Evolutionary conservation across 148 eudicot genomes (phyloP).

Genomic region (Camellia granthamiana): DNA sequence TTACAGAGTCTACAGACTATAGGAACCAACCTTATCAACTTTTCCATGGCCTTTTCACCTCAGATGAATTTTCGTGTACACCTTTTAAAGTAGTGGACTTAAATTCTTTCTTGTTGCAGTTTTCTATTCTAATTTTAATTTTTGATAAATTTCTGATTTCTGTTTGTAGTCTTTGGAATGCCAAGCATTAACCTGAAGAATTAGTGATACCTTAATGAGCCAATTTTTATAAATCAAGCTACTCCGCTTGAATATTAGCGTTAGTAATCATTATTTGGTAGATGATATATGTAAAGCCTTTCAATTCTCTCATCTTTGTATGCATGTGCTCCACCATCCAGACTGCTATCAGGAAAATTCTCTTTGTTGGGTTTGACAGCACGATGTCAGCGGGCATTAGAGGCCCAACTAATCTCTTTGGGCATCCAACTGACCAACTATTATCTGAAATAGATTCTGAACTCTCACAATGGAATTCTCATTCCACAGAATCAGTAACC

Average conservation of each 20-base stretch:
- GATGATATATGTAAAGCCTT: not conserved
- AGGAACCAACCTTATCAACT: not conserved
- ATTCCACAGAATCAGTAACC: conserved; percentile 49
- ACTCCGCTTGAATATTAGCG: not conserved
- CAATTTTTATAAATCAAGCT: not conserved
- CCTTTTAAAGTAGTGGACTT: not conserved
- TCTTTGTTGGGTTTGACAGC: conserved; percentile 85
- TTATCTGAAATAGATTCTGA: conserved; percentile 63
- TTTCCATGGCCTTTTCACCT: not conserved
- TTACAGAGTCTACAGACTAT: not conserved
- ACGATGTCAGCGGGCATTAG: conserved; percentile 76
- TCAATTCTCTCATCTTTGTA: conserved; percentile 7
- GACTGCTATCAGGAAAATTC: conserved; percentile 71
- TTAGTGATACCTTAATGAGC: not conserved
- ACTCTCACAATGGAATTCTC: conserved; percentile 70
- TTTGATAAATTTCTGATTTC: not conserved
- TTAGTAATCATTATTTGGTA: not conserved
- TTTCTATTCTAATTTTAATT: not conserved
- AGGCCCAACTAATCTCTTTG: conserved; percentile 94
- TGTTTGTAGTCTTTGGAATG: not conserved
- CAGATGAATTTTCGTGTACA: not conserved
- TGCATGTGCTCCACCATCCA: conserved; percentile 37
- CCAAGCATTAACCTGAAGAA: not conserved
- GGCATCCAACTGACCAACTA: conserved; percentile 77
- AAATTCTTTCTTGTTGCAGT: not conserved